Conservation (phyloP, 768 basidiomycete genomes). For the Hypsizygus marmoreus region DNA sequence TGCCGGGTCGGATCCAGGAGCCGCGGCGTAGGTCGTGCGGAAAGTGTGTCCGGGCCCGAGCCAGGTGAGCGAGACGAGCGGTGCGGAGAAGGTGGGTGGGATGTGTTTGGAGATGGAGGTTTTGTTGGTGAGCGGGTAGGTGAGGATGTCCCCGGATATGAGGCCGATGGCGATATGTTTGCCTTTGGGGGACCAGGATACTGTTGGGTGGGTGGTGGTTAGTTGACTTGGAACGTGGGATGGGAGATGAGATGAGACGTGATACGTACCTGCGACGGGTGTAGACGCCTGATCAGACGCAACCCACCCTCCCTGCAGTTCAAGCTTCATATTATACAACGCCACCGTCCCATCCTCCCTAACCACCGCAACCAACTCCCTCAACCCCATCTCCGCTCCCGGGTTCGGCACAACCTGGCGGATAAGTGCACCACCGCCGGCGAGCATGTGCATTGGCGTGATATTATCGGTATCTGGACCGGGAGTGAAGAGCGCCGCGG, state of each 20-base stretch:
- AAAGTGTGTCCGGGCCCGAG: slow-evolving; percentile 69
- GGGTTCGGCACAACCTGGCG: slow-evolving; percentile 68
- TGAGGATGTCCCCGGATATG: slow-evolving; percentile 67
- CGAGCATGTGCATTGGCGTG: slow-evolving; percentile 50
- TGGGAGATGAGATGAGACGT: not conserved
- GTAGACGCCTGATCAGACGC: slow-evolving; percentile 46
- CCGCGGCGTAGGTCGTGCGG: slow-evolving; percentile 59
- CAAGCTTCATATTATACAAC: slow-evolving; percentile 56
- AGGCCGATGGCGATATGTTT: slow-evolving; percentile 82
- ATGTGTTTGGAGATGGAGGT: slow-evolving; percentile 58
- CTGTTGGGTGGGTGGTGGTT: too few species aligned
- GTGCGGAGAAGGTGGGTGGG: slow-evolving; percentile 53
- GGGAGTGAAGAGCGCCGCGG: slow-evolving; percentile 48
- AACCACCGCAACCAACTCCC: slow-evolving; percentile 62
- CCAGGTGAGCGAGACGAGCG: slow-evolving; percentile 63
- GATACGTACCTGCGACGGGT: slow-evolving; percentile 59
- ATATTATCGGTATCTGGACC: slow-evolving; percentile 44
- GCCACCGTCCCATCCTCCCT: slow-evolving; percentile 51
- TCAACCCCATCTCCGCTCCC: slow-evolving; percentile 49
- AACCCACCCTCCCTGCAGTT: slow-evolving; percentile 59
- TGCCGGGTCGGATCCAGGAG: slow-evolving; percentile 30
- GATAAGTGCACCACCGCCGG: slow-evolving; percentile 44
- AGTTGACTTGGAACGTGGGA: slow-evolving; percentile 3
- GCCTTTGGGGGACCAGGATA: slow-evolving; percentile 85
- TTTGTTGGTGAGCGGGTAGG: slow-evolving; percentile 61